Evolutionary conservation across 1,284 basidiomycete genomes (phyloP), one percentile per base, ranked within the genome.

Genomic region (Amylostereum chailletii): DNA sequence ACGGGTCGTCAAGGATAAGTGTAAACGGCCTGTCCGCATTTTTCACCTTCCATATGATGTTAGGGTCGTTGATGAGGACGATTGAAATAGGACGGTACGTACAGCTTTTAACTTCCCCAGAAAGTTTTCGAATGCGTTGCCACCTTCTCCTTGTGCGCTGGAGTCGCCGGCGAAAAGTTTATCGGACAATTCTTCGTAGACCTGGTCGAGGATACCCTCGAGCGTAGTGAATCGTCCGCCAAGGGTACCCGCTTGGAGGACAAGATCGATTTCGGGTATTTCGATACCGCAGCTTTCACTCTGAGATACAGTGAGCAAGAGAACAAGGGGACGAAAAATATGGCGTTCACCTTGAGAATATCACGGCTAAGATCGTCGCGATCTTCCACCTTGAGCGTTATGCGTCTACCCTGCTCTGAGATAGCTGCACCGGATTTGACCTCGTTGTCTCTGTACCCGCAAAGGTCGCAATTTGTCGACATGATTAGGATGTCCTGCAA

Each of bases 141-240:
- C 72, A 42, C 81, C 79, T 32, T 75, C 71, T 19, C 62, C 57
- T 36, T 66, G 67, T 1, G 53, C 48, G 55, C 61, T 60, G 58
- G 86, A 79, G 60, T 94, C 91, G n/a, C 88, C 88, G 10, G 84
- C 77, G 61, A 95, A 85, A n/a, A 90, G 84, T 61, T 96, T 97
- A 57, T 90, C 85, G 27, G 86, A 86, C 6, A 99, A 78, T 65
- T 99, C 95, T 57, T 96, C 94, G 70, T 95, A 94, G 11, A 99
- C 81, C 64, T 98, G 96, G 55, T 90, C 82, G 42, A 99, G 72
- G 51, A 99, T 84, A 34, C 96, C 96, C 68, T 99, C 96, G 29
- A 98, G 74, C 1, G 96, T 99, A 0, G 96, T 99, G 71, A 99
- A 99, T 7, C 96, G 81, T n/a, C 95, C 96, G 26, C 96, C 96